Base-by-base conservation (phyloP, 768 basidiomycete species). In the Chalciporus piperatus region DNA sequence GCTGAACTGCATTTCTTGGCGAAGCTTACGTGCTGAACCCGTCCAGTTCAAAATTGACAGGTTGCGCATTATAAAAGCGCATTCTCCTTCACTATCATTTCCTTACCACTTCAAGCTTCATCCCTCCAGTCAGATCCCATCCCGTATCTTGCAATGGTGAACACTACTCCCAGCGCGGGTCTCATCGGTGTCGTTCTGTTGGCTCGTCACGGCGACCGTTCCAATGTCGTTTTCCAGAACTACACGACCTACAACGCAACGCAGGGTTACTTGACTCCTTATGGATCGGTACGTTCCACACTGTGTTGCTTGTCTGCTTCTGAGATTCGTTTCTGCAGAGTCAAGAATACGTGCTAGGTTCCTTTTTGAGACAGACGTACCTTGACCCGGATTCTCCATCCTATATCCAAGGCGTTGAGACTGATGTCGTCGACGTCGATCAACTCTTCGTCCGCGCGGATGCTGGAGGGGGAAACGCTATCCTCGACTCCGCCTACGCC, bases 401-500 rank as follows among this genome's bases (percentile, higher is more conserved):
- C 41, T 85, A 81, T 68, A 85, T 91, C 55, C 76, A 78, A 55
- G 83, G 80, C 47, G 81, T 89, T 64, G 73, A 79, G 57, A 73
- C 77, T 32, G 81, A 87, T 63, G 71, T 90, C 47, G 86, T 80
- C 25, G 76, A 87, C 71, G 78, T 85, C 59, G 77, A 74, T 57
- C 80, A 89, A 67, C 75, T 92, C 52, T 83, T 80, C 58, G 79
- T 87, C 48, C 84, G 83, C 54, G 88, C 87, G 61, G 91, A 92
- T 70, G 82, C 84, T 44, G 89, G 89, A 41, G 84, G 84, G 69
- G 90, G 90, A 45, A 77, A 82, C 20, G 84, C 85, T 41, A 88
- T 90, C 57, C 86, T 89, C 70, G 88, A 93, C 75, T 87, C 87
- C 8, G 84, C 89, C 16, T 85, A 86, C 54, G 89, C 91, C 13